Evolutionary conservation across 495 filamentous ascomycete species (phyloP).

Genomic region (Neurospora sublineolata): DNA sequence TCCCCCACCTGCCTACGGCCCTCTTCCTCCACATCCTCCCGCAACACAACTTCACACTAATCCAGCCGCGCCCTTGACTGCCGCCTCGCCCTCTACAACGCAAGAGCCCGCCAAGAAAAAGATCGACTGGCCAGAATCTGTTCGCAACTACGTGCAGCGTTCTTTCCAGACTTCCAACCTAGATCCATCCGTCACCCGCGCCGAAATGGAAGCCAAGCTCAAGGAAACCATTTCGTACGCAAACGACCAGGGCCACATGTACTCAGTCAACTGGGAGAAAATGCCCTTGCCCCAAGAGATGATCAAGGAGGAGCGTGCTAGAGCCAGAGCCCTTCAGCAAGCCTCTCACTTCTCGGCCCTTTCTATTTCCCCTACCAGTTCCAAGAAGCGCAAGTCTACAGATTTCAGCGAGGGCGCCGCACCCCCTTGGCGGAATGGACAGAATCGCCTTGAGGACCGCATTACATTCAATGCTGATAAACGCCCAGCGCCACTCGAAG

Average conservation of each 20-base stretch:
- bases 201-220: conserved; percentile 72
- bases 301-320: conserved; percentile 59
- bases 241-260: conserved; percentile 55
- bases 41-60: conserved; percentile 15
- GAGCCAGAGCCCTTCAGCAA: conserved; percentile 13
- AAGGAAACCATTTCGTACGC: conserved; percentile 76
- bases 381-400: conserved; percentile 75
- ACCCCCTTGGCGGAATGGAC: conserved; percentile 68
- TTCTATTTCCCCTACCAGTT: conserved; percentile 7
- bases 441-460: conserved; percentile 63
- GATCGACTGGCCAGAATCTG: conserved; percentile 62
- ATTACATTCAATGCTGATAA: conserved; percentile 53
- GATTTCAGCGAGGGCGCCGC: conserved; percentile 39
- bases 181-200: conserved; percentile 47
- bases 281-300: conserved; percentile 81
- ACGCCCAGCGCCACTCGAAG: conserved; percentile 34
- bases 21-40: conserved; percentile 9
- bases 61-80: conserved; percentile 9
- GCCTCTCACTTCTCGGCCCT: not conserved
- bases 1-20: conserved; percentile 15
- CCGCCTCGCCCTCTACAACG: conserved; percentile 8
- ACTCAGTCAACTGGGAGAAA: conserved; percentile 66
- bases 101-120: conserved; percentile 39
- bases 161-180: conserved; percentile 64
- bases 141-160: conserved; percentile 74